Evolutionary conservation across 805 yeast species (phyloP), one percentile per base, ranked within the genome.

Genomic region (Spathaspora passalidarum): DNA sequence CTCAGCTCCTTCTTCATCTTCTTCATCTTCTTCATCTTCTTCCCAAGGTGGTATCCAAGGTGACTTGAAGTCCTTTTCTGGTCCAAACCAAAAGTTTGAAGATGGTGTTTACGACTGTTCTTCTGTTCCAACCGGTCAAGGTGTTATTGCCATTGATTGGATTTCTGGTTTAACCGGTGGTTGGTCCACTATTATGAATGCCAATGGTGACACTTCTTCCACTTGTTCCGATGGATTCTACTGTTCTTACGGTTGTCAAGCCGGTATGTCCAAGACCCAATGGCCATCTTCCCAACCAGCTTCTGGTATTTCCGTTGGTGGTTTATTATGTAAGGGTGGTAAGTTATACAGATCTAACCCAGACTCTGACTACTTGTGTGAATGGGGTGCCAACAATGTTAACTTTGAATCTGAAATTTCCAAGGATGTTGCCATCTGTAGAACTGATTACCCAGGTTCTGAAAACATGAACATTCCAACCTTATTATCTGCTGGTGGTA

Each of bases 381-480:
- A 78, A 62, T 87, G 96, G 92, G 98, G 96, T 63, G 69, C 62
- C 32, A 75, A 81, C 45, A 66, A 84, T 43, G 95, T 96, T 41
- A 62, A 68, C 44, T 91, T 86, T 56, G 85, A 76, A 48, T 80
- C 82, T 58, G 75, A 86, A 57, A 69, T 88, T 48, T 61, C 66
- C 54, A 64, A 84, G 49, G 76, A 77, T 44, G 90, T 92, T 58
- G 92, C 98, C 49, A 72, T 94, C 61, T 94, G 99, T 80, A 87
- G 97, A 78, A 92, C 99, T 51, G 99, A 92, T 69, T 92, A 92
- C 81, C 99, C 99, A 63, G 99, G 99, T 75, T 85, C 97, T 54
- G 99, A 92, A 77, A 90, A 90, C 80, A 94, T 92, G 98, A 95
- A 84, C 56, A 79, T 92, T 51, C 98, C 99, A 66, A 91, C 98